Base-by-base conservation (phyloP, 1,284 basidiomycete species). In the Athelia psychrophila region DNA sequence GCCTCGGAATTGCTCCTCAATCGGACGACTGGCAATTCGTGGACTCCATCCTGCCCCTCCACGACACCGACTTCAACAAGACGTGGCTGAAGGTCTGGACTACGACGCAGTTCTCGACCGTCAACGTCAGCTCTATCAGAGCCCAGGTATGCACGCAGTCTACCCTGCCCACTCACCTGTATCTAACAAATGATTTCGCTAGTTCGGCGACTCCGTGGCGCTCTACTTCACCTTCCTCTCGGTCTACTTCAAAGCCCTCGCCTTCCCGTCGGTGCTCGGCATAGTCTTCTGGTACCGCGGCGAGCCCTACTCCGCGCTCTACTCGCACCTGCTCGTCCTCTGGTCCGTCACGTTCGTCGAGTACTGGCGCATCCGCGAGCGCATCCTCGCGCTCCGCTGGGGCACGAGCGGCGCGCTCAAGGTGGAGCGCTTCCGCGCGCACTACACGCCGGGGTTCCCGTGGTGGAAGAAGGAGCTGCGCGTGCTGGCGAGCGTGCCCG, bases 171-270 rank as follows among this genome's bases (percentile, higher is more conserved):
- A 42, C 38, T 42, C 6, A 8, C 16, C 38, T 8, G 20, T 8
- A 22, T 44, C 25, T n/a, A 44, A 42, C 51, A 44, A 42, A 18
- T 30, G n/a, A 10, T 52, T 45, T n/a, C 57, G 13, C 13, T 13
- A 94, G 84, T 95, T 94, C 64, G 93, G 95, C 15, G 92, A 93
- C 61, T 79, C 84, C 1, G 76, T 96, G 15, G 91, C 93, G n/a
- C 80, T 95, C 23, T 97, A 98, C 71, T 97, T 95, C 68, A 82
- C 84, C 50, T 97, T 95, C 73, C 77, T 98, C 10, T 81, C 85
- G 2, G 82, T 83, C 53, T 98, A 98, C 73, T 89, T 93, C 0
- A 79, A 80, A 35, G 84, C 86, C 25, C 80, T 95, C 32, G 61
- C 86, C 16, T 81, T 91, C 53, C 88, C 89, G 3, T 80, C 89